A percentile compares a stretch with the other conserved stretches of the same genome.
Conservation (phyloP, 305 asterid genomes). For the Plantago coronopus region DNA sequence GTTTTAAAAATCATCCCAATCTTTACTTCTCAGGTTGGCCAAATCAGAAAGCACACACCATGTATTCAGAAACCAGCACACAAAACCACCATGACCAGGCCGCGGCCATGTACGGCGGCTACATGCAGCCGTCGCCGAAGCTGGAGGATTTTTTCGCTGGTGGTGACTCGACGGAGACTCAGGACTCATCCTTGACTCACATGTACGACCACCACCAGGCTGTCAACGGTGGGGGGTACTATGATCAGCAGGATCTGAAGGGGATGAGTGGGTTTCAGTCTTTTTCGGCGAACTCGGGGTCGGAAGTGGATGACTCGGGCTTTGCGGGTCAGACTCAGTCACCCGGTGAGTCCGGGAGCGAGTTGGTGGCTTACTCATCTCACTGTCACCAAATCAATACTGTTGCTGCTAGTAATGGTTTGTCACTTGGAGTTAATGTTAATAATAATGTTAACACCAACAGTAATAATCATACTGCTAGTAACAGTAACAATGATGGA, state of each 20-base stretch:
- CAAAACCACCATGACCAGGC: slow-evolving; percentile 31
- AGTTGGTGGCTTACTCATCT: slow-evolving; percentile 44
- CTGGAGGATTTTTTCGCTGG: slow-evolving; percentile 80
- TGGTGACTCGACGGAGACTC: slow-evolving; percentile 79
- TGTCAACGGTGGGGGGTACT: slow-evolving; percentile 31
- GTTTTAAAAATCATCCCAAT: neutral
- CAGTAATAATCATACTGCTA: neutral
- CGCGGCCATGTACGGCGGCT: slow-evolving; percentile 26
- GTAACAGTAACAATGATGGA: slow-evolving; percentile 10
- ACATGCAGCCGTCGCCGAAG: slow-evolving; percentile 67
- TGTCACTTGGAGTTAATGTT: slow-evolving; percentile 50
- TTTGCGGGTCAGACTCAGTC: slow-evolving; percentile 64
- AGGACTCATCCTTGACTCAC: slow-evolving; percentile 70
- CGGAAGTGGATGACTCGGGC: slow-evolving; percentile 82
- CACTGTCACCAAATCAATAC: slow-evolving; percentile 27
- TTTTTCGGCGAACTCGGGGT: slow-evolving; percentile 69
- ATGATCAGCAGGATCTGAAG: slow-evolving; percentile 57
- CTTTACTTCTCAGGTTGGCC: slow-evolving; percentile 48
- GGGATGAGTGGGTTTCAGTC: slow-evolving; percentile 53
- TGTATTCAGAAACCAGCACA: slow-evolving; percentile 34
- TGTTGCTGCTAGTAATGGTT: slow-evolving; percentile 29
- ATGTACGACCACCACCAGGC: slow-evolving; percentile 49
- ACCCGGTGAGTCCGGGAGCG: slow-evolving; percentile 58
- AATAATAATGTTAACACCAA: slow-evolving; percentile 1
- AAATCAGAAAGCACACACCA: slow-evolving; percentile 38